Percentiles rank a stretch among this genome's conserved stretches.
These are phyloP conservation scores for Aspergillus carlsbadensis DNA, from an alignment of 495 filamentous ascomycete genomes.

Conservation along the genomic window DNA sequence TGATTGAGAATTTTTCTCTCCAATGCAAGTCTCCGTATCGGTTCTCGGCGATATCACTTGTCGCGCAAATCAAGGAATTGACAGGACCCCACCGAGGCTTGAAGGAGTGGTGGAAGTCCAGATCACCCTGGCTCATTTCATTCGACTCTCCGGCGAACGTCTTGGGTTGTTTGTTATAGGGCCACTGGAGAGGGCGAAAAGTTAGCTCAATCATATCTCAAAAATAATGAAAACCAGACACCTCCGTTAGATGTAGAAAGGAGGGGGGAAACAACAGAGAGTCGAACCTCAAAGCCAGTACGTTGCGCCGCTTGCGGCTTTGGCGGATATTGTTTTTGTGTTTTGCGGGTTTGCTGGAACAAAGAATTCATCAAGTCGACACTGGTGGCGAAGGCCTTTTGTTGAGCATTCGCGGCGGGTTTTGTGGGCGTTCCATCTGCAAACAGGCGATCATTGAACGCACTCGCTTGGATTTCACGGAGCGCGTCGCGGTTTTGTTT, in stretches of 20 bases:
- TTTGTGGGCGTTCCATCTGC: conserved; percentile 37
- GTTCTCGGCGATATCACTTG: conserved; percentile 25
- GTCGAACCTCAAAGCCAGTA: conserved; percentile 74
- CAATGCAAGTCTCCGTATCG: conserved; percentile 29
- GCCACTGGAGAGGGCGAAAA: conserved; percentile 65
- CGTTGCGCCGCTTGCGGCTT: conserved; percentile 47
- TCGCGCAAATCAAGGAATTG: conserved; percentile 67
- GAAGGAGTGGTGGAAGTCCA: conserved; percentile 60
- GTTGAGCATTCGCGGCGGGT: conserved; percentile 31
- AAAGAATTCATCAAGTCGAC: conserved; percentile 93
- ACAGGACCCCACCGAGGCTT: conserved; percentile 78
- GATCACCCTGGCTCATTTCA: conserved; percentile 57
- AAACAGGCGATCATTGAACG: conserved; percentile 43
- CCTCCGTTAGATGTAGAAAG: conserved; percentile 28
- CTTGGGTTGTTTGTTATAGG: conserved; percentile 76
- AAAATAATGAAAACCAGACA: conserved; percentile 17
- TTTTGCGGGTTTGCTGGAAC: conserved; percentile 55
- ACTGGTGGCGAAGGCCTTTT: conserved; percentile 67
- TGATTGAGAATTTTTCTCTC: conserved; percentile 36
- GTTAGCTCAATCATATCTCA: conserved; percentile 37
- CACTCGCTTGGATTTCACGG: conserved; percentile 56
- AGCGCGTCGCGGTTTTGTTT: conserved; percentile 76
- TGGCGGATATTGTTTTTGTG: conserved; percentile 32
- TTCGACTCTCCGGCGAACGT: conserved; percentile 54
- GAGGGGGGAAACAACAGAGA: conserved; percentile 36